A percentile compares a stretch with the other conserved stretches of the same genome.
Conservation (phyloP, 352 stramenopile species). For the Phytophthora citricola region DNA sequence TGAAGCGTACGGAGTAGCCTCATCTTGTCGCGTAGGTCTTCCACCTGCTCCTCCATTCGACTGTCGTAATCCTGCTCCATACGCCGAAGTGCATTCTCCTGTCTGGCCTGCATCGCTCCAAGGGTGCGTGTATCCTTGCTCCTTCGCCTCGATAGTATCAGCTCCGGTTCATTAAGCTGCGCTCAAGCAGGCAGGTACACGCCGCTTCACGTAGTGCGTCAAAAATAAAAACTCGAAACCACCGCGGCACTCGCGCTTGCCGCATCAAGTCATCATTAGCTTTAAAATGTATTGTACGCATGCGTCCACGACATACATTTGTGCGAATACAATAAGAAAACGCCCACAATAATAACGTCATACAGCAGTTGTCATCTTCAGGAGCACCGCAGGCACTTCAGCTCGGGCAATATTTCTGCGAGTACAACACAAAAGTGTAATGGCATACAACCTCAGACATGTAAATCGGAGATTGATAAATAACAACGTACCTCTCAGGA, state of each 20-base stretch:
- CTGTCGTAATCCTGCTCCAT: slow-evolving; percentile 86
- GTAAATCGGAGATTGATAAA: neutral
- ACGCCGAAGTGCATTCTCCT: slow-evolving; percentile 75
- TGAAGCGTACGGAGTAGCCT: slow-evolving; percentile 71
- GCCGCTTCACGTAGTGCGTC: slow-evolving; percentile 20
- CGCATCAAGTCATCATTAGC: slow-evolving; percentile 8
- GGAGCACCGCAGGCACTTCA: slow-evolving; percentile 55
- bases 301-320: slow-evolving; percentile 14
- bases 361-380: slow-evolving; percentile 23
- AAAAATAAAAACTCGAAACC: slow-evolving; percentile 34
- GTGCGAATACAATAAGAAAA: slow-evolving; percentile 13
- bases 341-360: slow-evolving; percentile 11
- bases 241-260: neutral
- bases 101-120: slow-evolving; percentile 40
- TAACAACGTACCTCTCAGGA: slow-evolving; percentile 48
- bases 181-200: neutral
- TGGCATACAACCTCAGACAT: neutral
- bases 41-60: slow-evolving; percentile 86
- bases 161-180: slow-evolving; percentile 24
- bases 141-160: slow-evolving; percentile 9
- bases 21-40: slow-evolving; percentile 88
- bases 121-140: neutral
- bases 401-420: slow-evolving; percentile 59
- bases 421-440: neutral
- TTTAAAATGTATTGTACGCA: slow-evolving; percentile 32